Evolutionary conservation across 306 rosid species (phyloP).

Genomic region (Cucurbita moschata): DNA sequence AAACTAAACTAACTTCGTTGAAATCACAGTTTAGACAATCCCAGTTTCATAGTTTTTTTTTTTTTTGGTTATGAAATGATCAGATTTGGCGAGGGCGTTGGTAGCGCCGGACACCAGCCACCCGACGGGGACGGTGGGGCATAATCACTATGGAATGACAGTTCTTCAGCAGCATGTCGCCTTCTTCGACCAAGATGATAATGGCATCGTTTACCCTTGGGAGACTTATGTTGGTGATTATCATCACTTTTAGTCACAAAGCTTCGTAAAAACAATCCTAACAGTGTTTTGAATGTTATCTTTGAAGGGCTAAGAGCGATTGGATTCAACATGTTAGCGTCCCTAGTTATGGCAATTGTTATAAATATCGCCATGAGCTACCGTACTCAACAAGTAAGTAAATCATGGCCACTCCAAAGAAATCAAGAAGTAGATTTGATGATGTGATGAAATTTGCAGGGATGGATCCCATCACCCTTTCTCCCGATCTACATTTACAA

Average conservation of each 20-base stretch:
- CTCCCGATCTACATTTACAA: constrained; percentile 57
- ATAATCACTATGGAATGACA: constrained; percentile 34
- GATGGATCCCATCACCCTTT: constrained; percentile 69
- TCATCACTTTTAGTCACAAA: no score
- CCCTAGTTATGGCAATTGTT: constrained; percentile 25
- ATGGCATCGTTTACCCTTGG: constrained; percentile 83
- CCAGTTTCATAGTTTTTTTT: no score
- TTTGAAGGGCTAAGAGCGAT: constrained; percentile 53
- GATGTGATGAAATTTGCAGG: constrained; percentile 14
- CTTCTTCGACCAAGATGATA: constrained; percentile 61
- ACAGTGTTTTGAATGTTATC: no score
- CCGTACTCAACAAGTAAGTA: constrained; percentile 59
- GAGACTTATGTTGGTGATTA: constrained; percentile 51
- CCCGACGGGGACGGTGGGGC: constrained; percentile 57
- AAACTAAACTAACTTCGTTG: no score
- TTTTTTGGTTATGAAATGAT: no score
- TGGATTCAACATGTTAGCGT: constrained; percentile 50
- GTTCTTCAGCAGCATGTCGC: constrained; percentile 81
- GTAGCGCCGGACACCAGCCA: constrained; percentile 52
- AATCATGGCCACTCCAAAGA: no score
- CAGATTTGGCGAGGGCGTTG: constrained; percentile 52
- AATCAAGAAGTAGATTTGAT: constrained; percentile 7
- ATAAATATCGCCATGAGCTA: constrained; percentile 43
- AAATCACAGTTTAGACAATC: no score
- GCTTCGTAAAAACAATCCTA: no score